Conservation (phyloP, 495 filamentous ascomycete genomes). For the Penicillium verhagenii region DNA sequence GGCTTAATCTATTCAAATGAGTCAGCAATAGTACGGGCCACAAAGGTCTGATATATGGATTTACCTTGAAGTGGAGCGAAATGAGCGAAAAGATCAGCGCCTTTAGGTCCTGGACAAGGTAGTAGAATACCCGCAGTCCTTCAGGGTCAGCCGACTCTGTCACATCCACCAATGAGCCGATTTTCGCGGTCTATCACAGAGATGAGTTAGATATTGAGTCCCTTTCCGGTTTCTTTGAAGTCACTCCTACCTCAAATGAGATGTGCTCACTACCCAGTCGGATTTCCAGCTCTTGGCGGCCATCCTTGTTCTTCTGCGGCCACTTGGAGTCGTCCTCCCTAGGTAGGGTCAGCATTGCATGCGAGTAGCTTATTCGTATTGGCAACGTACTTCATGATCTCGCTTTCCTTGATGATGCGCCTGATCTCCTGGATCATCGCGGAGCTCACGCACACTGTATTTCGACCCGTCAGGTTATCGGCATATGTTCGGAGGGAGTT, state of each 20-base stretch:
- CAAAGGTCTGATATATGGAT: too few relatives aligned
- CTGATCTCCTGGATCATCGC: slow-evolving; percentile 93
- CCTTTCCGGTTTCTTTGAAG: neutral
- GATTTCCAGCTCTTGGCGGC: slow-evolving; percentile 95
- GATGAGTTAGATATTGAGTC: neutral
- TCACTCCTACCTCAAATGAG: slow-evolving; percentile 77
- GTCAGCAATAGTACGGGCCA: too few relatives aligned
- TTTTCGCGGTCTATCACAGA: slow-evolving; percentile 92
- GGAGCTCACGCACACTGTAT: slow-evolving; percentile 90
- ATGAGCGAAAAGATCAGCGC: slow-evolving; percentile 96
- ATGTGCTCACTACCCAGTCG: slow-evolving; percentile 94
- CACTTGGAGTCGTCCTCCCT: slow-evolving; percentile 99
- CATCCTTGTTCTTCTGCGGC: slow-evolving; percentile 99
- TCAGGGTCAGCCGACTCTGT: slow-evolving; percentile 95
- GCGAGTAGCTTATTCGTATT: neutral
- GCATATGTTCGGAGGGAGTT: neutral
- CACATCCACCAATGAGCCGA: slow-evolving; percentile 94
- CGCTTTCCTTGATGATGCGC: slow-evolving; percentile 93
- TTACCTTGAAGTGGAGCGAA: slow-evolving; percentile 96
- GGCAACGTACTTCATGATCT: slow-evolving; percentile 87
- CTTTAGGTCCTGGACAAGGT: slow-evolving; percentile 96
- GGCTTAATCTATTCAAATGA: slow-evolving; percentile 50
- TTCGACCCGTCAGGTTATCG: slow-evolving; percentile 21
- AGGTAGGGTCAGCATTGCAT: slow-evolving; percentile 15
- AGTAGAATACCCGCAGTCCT: slow-evolving; percentile 98